phyloP scores from a whole-genome alignment of 2,329 filamentous ascomycete species.

The Cadophora gregata region DNA sequence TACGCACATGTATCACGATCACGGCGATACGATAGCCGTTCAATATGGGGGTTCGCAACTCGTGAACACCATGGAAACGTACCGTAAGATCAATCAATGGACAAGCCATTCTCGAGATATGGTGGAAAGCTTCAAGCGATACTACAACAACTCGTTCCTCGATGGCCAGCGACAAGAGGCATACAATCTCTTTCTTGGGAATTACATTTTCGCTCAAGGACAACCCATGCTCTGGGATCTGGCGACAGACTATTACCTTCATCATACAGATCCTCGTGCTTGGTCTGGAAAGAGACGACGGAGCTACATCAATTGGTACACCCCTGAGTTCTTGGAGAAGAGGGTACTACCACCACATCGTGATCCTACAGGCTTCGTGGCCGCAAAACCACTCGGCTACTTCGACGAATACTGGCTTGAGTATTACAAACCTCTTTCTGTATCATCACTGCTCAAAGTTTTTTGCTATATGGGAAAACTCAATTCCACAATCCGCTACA shows the following conservation, averaged over 20 bases:
- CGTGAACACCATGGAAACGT: slow-evolving; percentile 99
- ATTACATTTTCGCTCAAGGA: slow-evolving; percentile 86
- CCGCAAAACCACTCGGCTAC: slow-evolving; percentile 49
- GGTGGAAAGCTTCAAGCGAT: slow-evolving; percentile 98
- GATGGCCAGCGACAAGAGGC: slow-evolving; percentile 98
- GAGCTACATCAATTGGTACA: slow-evolving; percentile 92
- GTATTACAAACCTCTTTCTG: slow-evolving; percentile 86
- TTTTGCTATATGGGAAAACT: slow-evolving; percentile 80
- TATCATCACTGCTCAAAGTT: slow-evolving; percentile 91
- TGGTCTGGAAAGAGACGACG: slow-evolving; percentile 68
- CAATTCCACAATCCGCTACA: slow-evolving; percentile 86
- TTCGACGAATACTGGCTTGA: slow-evolving; percentile 98
- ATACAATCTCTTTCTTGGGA: slow-evolving; percentile 95
- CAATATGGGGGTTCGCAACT: slow-evolving; percentile 97
- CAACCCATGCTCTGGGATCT: slow-evolving; percentile 98
- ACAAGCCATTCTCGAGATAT: slow-evolving; percentile 96
- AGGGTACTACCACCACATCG: slow-evolving; percentile 47
- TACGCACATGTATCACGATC: slow-evolving; percentile 97
- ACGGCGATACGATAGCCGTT: slow-evolving; percentile 96
- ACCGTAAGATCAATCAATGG: slow-evolving; percentile 99
- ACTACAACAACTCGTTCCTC: slow-evolving; percentile 98
- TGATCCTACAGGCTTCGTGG: slow-evolving; percentile 28
- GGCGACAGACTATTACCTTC: slow-evolving; percentile 92
- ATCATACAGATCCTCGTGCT: slow-evolving; percentile 81
- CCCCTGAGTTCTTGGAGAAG: slow-evolving; percentile 70